phyloP scores from a whole-genome alignment of 2,329 filamentous ascomycete genomes.

The Lecanosticta acicola region DNA sequence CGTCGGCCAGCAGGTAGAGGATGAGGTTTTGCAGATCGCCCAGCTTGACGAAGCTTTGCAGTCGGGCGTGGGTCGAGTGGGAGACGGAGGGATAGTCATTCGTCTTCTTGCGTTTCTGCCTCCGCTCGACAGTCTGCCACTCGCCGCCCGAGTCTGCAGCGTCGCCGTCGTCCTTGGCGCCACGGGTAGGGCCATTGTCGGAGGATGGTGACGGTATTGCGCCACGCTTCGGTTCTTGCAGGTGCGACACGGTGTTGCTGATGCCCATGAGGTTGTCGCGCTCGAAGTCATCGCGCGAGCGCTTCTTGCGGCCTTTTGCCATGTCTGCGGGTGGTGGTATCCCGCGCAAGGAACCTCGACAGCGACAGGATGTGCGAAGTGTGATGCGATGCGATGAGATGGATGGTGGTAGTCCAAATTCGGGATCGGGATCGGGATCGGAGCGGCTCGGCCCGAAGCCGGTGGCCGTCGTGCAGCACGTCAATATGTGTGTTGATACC shows the following conservation, averaged over 20 bases:
- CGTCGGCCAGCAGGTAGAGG: slow-evolving; percentile 58
- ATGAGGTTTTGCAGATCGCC: slow-evolving; percentile 54
- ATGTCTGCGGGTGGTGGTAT: slow-evolving; percentile 10
- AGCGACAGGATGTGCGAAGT: no score
- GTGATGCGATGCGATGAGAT: no score
- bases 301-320: slow-evolving; percentile 24
- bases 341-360: neutral
- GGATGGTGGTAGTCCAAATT: no score
- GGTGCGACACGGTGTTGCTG: slow-evolving; percentile 24
- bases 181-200: slow-evolving; percentile 1
- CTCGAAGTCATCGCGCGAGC: slow-evolving; percentile 26
- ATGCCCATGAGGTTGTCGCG: slow-evolving; percentile 22
- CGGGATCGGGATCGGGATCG: no score
- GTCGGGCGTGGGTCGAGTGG: slow-evolving; percentile 48
- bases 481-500: no score
- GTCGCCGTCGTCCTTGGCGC: slow-evolving; percentile 2
- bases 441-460: no score
- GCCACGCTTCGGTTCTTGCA: slow-evolving; percentile 12
- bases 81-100: slow-evolving; percentile 50
- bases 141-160: slow-evolving; percentile 16
- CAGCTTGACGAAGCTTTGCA: slow-evolving; percentile 53
- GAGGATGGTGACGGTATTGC: slow-evolving; percentile 1
- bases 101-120: slow-evolving; percentile 23
- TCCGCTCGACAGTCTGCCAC: slow-evolving; percentile 25
- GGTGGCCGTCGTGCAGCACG: no score